phyloP scores from a whole-genome alignment of 164 flowering plant species.

The Aristolochia fimbriata region DNA sequence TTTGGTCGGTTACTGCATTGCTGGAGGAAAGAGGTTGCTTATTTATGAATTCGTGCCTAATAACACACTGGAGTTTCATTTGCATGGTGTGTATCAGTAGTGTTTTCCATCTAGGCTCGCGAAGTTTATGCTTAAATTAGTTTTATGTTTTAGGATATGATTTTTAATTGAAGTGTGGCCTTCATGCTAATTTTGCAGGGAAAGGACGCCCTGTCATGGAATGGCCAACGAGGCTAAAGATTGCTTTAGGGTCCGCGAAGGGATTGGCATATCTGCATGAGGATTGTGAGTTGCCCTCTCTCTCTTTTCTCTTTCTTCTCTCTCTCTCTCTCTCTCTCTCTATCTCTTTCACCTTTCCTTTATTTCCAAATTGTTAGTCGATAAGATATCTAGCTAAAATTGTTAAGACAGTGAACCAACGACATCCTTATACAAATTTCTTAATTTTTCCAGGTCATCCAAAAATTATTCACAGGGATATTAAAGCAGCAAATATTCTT shows the following conservation, averaged over 20 bases:
- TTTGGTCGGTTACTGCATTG: constrained; percentile 10
- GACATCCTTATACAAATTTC: background rate
- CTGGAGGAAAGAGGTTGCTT: constrained; percentile 1
- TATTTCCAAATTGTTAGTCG: too few species aligned
- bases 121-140: background rate
- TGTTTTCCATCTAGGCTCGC: background rate
- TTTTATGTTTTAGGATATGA: too few species aligned
- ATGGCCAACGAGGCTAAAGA: constrained; percentile 7
- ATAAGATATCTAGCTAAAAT: too few species aligned
- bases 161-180: background rate
- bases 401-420: too few species aligned
- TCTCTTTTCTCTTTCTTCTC: background rate
- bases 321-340: background rate
- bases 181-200: constrained; percentile 3
- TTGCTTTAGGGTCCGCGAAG: constrained; percentile 11
- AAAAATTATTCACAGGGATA: constrained; percentile 94
- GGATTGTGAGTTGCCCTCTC: constrained; percentile 46
- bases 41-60: constrained; percentile 14
- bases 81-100: constrained; percentile 5
- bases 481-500: constrained; percentile 88
- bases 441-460: constrained; percentile 69
- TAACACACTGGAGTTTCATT: constrained; percentile 6
- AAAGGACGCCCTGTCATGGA: constrained; percentile 4
- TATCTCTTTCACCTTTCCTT: background rate
- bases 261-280: constrained; percentile 13